Conservation (phyloP, 441 rosid genomes). For the Sinapis alba region DNA sequence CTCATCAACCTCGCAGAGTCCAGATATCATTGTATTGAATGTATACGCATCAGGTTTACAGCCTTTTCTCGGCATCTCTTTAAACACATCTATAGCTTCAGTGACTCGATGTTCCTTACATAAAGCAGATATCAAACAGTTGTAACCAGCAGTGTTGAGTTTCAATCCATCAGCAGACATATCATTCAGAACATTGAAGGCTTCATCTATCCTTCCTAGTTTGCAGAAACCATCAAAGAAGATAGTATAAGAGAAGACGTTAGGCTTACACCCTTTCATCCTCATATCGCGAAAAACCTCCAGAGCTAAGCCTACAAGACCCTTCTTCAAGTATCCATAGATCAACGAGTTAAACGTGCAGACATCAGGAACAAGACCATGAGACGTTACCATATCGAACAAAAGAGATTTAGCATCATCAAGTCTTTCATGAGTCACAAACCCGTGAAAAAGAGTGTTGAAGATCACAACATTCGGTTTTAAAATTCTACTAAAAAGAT, state of each 20-base stretch:
- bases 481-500: slow-evolving; percentile 52
- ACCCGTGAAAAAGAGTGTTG: slow-evolving; percentile 72
- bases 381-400: slow-evolving; percentile 40
- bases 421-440: slow-evolving; percentile 55
- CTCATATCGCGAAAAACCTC: slow-evolving; percentile 60
- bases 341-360: slow-evolving; percentile 68
- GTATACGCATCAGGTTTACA: slow-evolving; percentile 81
- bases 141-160: slow-evolving; percentile 77
- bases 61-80: slow-evolving; percentile 77
- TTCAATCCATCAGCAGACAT: slow-evolving; percentile 59
- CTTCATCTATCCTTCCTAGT: slow-evolving; percentile 61
- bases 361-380: slow-evolving; percentile 55
- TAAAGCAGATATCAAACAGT: slow-evolving; percentile 61
- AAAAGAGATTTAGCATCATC: slow-evolving; percentile 68
- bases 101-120: slow-evolving; percentile 58
- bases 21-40: slow-evolving; percentile 72
- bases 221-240: slow-evolving; percentile 75
- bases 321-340: slow-evolving; percentile 71
- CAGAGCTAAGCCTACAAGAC: slow-evolving; percentile 60
- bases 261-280: slow-evolving; percentile 62
- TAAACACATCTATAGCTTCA: slow-evolving; percentile 56
- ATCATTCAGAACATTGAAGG: slow-evolving; percentile 45
- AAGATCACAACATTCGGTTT: slow-evolving; percentile 55
- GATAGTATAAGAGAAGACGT: slow-evolving; percentile 59
- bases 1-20: slow-evolving; percentile 61